Base-by-base conservation (phyloP, 2,329 filamentous ascomycete species). In the Colletotrichum somersetense region DNA sequence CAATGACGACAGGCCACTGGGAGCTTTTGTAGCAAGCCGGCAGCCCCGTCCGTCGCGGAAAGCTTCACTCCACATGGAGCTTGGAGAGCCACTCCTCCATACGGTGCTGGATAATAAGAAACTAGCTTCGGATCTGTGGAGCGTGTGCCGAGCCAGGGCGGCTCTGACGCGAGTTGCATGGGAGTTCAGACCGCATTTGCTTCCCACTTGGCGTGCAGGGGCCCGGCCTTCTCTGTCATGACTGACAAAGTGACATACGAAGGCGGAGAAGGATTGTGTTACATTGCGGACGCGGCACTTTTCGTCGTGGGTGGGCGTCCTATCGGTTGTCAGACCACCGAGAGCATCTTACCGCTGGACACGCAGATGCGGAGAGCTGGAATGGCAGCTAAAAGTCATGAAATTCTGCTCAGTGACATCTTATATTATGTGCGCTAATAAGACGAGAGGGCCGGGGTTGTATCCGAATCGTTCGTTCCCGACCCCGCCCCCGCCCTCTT, bases 21-120 rank as follows among this genome's bases (percentile, higher is more conserved):
- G 46, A 52, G 46, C 61, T 58, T 66, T 66, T 58, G 44, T 61
- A 59, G 30, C 30, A 44, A 16, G 42, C 35, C 53, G 44, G 10
- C 40, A 23, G 35, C 50, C 50, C 52, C 62, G 38, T 58, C 33
- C 16, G 16, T 33, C 52, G 48, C 16, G 61, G 46, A 42, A 58
- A 69, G 52, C 42, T 52, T 59, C 65, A 67, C 58, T 64, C 68
- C 68, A 71, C 68, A 52, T 67, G 23, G 57, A 62, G 58, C 66
- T 35, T n/a, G 61, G 33, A 55, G 23, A 40, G n/a, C 48, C 62
- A 62, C 68, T 67, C 68, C 52, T 58, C 57, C 42, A 62, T 57
- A 62, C 26, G 42, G 35, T 20, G 48, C 20, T 42, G 14, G 42
- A 38, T 5, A 16, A 53, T 40, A 8, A 33, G 44, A n/a, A 65